phyloP scores from a whole-genome alignment of 495 filamentous ascomycete genomes.

The Xylaria palmicola region DNA sequence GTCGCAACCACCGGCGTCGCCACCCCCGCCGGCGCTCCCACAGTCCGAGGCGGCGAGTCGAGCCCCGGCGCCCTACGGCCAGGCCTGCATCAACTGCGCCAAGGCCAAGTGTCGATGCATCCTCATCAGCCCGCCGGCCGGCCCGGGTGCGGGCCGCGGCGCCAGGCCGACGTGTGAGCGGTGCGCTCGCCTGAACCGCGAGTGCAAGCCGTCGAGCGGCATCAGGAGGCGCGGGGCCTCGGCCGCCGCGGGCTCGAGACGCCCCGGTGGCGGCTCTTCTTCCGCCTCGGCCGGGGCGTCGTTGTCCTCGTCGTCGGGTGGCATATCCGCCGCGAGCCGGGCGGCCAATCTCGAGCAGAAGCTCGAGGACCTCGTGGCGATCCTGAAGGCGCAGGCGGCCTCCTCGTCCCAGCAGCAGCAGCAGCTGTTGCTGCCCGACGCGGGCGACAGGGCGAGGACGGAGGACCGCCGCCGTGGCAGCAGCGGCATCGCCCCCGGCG shows the following conservation, averaged over 20 bases:
- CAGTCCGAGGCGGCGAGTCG: conserved; percentile 5
- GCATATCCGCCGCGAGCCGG: conserved; percentile 28
- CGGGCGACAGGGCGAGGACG: not conserved
- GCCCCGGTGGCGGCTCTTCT: not conserved
- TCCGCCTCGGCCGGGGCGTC: not conserved
- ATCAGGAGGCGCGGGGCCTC: conserved; percentile 34
- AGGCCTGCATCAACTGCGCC: conserved; percentile 56
- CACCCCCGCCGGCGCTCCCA: not conserved
- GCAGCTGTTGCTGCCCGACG: not conserved
- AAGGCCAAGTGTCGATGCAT: conserved; percentile 59
- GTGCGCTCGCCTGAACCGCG: conserved; percentile 46
- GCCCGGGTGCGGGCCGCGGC: conserved; percentile 16
- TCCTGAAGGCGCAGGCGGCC: conserved; percentile 37
- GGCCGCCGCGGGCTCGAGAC: not conserved
- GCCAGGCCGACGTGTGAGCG: conserved; percentile 48
- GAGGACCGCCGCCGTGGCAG: no score
- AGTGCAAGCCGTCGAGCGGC: conserved; percentile 40
- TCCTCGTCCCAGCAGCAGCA: not conserved
- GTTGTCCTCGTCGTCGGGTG: no score
- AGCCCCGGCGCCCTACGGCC: conserved; percentile 37
- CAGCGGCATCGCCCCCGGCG: not conserved
- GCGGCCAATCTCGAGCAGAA: conserved; percentile 48
- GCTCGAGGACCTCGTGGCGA: conserved; percentile 44
- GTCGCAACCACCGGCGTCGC: not conserved
- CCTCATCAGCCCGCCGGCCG: not conserved